These are phyloP conservation scores for Choanephora cucurbitarum DNA, from an alignment of 371 early-diverging fungal genomes.

Conservation along the genomic window DNA sequence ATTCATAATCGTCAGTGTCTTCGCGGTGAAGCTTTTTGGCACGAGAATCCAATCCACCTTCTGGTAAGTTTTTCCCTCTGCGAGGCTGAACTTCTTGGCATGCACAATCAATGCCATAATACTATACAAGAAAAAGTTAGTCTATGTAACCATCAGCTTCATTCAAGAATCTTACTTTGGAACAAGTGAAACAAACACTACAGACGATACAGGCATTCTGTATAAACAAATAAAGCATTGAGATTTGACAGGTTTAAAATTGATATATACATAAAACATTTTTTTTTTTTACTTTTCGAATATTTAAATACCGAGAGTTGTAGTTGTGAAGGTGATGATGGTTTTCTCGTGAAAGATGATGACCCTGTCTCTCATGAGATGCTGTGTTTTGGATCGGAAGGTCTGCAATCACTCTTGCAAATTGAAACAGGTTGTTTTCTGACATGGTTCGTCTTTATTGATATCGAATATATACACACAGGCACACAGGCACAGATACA, in stretches of 20 bases:
- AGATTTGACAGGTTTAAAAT: not conserved
- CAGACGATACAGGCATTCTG: constrained; percentile 60
- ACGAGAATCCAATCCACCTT: constrained; percentile 47
- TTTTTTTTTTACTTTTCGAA: constrained; percentile 30
- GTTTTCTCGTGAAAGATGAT: constrained; percentile 11
- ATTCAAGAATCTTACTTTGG: constrained; percentile 29
- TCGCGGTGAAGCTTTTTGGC: constrained; percentile 46
- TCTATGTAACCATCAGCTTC: not conserved
- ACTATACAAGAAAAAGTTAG: constrained; percentile 19
- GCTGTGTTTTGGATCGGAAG: constrained; percentile 20
- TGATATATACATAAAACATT: too few species aligned
- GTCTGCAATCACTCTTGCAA: constrained; percentile 46
- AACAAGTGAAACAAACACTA: constrained; percentile 53
- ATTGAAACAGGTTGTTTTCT: constrained; percentile 48
- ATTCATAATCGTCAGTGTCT: constrained; percentile 50
- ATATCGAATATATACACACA: not conserved
- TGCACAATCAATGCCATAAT: constrained; percentile 45
- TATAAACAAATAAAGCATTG: not conserved
- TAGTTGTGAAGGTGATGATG: constrained; percentile 12
- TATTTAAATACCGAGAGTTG: not conserved
- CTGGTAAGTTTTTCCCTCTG: constrained; percentile 52
- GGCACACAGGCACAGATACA: too few species aligned
- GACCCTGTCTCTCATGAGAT: constrained; percentile 11
- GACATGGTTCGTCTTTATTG: constrained; percentile 23
- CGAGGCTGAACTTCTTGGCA: constrained; percentile 53